Evolutionary conservation across 306 rosid species (phyloP).

Genomic region (Rosa chinensis): DNA sequence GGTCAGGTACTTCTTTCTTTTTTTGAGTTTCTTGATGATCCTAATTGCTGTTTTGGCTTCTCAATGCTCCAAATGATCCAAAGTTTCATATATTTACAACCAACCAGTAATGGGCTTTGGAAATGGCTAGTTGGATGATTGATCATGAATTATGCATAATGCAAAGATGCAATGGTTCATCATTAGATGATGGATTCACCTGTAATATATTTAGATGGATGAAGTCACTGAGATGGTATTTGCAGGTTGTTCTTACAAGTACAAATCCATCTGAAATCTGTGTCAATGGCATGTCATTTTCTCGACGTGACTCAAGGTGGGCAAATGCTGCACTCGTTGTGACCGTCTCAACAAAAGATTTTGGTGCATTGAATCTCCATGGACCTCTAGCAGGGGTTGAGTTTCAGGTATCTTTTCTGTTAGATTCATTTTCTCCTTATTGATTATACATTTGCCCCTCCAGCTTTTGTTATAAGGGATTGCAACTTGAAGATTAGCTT

Average conservation of each 20-base stretch:
- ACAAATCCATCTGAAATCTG: slow-evolving; percentile 89
- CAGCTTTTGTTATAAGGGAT: not conserved
- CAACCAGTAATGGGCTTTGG: not conserved
- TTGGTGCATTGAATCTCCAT: slow-evolving; percentile 55
- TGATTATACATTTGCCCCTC: not conserved
- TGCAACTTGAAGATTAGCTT: not conserved
- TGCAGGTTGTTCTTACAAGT: slow-evolving; percentile 95
- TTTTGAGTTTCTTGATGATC: slow-evolving; percentile 13
- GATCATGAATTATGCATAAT: not conserved
- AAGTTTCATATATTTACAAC: not conserved
- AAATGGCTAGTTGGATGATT: slow-evolving; percentile 6
- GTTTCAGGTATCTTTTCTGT: slow-evolving; percentile 61
- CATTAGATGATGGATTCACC: slow-evolving; percentile 16
- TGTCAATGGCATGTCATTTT: slow-evolving; percentile 96
- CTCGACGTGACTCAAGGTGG: slow-evolving; percentile 92
- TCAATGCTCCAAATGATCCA: not conserved
- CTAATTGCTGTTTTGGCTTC: slow-evolving; percentile 9
- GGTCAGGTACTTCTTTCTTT: slow-evolving; percentile 71
- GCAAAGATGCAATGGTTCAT: slow-evolving; percentile 11
- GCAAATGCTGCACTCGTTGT: slow-evolving; percentile 98
- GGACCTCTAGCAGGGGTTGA: slow-evolving; percentile 94
- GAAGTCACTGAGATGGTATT: slow-evolving; percentile 24
- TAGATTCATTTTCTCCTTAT: not conserved
- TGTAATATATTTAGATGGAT: not conserved
- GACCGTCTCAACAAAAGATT: slow-evolving; percentile 73